phyloP scores from a whole-genome alignment of 352 stramenopile genomes.

The Globisporangium iwayamae region DNA sequence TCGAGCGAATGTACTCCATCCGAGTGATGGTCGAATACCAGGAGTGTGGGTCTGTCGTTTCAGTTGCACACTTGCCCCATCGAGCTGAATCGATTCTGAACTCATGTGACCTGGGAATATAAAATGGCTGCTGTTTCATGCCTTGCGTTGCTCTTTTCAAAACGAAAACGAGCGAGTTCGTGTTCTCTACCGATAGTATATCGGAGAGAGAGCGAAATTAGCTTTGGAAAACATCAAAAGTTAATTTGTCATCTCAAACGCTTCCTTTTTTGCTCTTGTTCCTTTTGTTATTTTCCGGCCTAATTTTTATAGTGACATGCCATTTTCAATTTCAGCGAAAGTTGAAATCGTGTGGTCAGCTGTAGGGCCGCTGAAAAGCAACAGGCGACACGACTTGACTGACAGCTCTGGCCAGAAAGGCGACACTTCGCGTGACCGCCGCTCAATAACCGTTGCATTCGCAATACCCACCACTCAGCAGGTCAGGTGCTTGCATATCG shows the following conservation, averaged over 20 bases:
- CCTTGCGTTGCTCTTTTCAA: not conserved
- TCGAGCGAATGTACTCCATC: not conserved
- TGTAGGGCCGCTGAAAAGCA: not conserved
- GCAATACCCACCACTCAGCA: not conserved
- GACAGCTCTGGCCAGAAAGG: not conserved
- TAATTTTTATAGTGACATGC: not conserved
- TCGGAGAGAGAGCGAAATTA: no score
- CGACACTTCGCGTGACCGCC: not conserved
- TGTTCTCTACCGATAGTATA: not conserved
- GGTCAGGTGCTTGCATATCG: not conserved
- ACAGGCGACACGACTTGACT: not conserved
- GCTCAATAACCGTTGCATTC: not conserved
- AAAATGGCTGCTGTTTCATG: not conserved
- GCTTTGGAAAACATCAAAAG: no score
- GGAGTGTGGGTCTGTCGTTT: not conserved
- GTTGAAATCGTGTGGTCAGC: not conserved
- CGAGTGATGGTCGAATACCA: not conserved
- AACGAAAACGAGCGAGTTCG: not conserved
- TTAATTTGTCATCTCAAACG: no score
- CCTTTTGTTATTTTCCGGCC: not conserved
- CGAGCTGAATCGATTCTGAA: constrained; percentile 14
- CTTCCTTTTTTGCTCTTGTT: not conserved
- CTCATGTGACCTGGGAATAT: not conserved
- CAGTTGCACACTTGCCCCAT: constrained; percentile 1
- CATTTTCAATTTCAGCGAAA: not conserved